A percentile compares a stretch with the other conserved stretches of the same genome.
Conservation (phyloP, 2,329 filamentous ascomycete species). For the Aspergillus ruber region DNA sequence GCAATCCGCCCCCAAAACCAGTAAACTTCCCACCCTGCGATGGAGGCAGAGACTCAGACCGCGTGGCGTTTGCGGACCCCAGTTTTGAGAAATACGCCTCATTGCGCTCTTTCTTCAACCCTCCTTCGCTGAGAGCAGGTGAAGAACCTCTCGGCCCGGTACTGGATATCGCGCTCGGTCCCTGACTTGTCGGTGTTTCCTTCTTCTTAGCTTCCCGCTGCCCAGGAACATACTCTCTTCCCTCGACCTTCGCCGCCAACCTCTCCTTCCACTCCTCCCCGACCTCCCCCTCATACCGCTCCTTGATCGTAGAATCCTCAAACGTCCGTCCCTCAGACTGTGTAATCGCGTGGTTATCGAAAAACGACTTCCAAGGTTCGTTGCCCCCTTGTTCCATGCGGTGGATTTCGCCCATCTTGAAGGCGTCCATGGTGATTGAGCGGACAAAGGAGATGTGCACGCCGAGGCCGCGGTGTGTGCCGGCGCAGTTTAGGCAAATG, state of each 20-base stretch:
- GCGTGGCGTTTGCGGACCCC: slow-evolving; percentile 72
- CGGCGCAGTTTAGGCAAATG: slow-evolving; percentile 94
- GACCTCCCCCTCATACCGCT: slow-evolving; percentile 81
- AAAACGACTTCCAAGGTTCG: slow-evolving; percentile 78
- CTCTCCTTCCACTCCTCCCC: slow-evolving; percentile 96
- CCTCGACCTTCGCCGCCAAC: slow-evolving; percentile 79
- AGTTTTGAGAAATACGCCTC: slow-evolving; percentile 86
- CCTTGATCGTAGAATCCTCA: slow-evolving; percentile 82
- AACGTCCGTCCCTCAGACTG: slow-evolving; percentile 64
- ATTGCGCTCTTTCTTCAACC: slow-evolving; percentile 58
- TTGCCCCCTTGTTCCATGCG: slow-evolving; percentile 93
- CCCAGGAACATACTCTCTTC: slow-evolving; percentile 72
- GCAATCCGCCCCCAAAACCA: slow-evolving; percentile 78
- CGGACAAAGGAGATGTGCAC: slow-evolving; percentile 98
- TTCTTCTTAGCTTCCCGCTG: slow-evolving; percentile 49
- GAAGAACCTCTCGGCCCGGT: slow-evolving; percentile 21
- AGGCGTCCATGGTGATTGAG: slow-evolving; percentile 97
- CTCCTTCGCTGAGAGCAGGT: slow-evolving; percentile 19
- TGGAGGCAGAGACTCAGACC: slow-evolving; percentile 69
- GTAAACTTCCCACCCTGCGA: slow-evolving; percentile 87
- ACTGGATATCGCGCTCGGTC: slow-evolving; percentile 23
- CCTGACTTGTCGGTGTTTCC: slow-evolving; percentile 21
- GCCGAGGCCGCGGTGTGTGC: slow-evolving; percentile 86
- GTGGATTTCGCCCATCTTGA: slow-evolving; percentile 86
- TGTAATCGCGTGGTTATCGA: slow-evolving; percentile 64